phyloP scores from a whole-genome alignment of 805 yeast species.

The Nakazawaea holstii region DNA sequence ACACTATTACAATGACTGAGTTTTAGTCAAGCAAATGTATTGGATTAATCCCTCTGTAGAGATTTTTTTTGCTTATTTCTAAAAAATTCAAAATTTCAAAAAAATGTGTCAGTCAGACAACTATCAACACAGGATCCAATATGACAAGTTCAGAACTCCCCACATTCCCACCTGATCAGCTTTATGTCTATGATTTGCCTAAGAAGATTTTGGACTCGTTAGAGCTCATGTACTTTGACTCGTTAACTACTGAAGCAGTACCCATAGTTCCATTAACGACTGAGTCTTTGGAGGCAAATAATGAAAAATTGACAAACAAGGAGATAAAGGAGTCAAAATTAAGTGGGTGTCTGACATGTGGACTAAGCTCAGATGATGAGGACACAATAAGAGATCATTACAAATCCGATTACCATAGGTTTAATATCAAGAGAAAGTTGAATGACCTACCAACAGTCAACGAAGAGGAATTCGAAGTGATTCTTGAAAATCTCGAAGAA shows the following conservation, averaged over 20 bases:
- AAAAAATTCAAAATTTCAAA: no score
- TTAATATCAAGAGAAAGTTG: conserved; percentile 51
- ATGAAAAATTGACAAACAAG: conserved; percentile 3
- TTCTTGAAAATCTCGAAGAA: conserved; percentile 46
- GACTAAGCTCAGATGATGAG: conserved; percentile 12
- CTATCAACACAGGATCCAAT: background rate
- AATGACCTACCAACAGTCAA: conserved; percentile 39
- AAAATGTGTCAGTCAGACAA: no score
- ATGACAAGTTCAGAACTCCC: background rate
- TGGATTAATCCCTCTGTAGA: no score
- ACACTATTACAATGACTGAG: no score
- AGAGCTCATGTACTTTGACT: conserved; percentile 51
- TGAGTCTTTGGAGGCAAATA: conserved; percentile 14
- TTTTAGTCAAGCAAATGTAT: no score
- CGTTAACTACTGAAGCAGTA: conserved; percentile 34
- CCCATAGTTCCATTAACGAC: conserved; percentile 9
- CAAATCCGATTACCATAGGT: conserved; percentile 53
- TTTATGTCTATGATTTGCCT: conserved; percentile 46
- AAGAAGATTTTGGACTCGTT: conserved; percentile 37
- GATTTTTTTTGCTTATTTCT: no score
- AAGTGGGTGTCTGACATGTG: conserved; percentile 21
- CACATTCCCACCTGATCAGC: conserved; percentile 19
- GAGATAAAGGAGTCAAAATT: conserved; percentile 2
- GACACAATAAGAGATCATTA: conserved; percentile 36
- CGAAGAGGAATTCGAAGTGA: conserved; percentile 53